Percentiles rank a stretch among this genome's conserved stretches.
These are phyloP conservation scores for Periconia digitata DNA, from an alignment of 2,329 filamentous ascomycete genomes.

Conservation along the genomic window DNA sequence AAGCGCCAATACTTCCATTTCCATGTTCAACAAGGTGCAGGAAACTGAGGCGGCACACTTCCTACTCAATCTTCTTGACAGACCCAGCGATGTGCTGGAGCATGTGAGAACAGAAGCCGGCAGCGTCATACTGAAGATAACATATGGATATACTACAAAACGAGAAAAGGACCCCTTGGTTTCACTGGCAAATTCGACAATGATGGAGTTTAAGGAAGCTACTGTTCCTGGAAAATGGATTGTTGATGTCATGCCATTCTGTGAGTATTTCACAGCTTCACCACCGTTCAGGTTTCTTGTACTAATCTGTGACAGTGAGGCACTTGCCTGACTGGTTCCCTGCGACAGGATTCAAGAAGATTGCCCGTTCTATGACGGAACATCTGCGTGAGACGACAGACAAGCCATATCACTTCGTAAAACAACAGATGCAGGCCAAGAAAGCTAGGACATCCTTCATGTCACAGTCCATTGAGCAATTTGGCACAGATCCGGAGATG, in stretches of 20 bases:
- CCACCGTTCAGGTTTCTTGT: not conserved
- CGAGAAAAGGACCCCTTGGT: slow-evolving; percentile 48
- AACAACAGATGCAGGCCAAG: slow-evolving; percentile 36
- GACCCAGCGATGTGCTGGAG: slow-evolving; percentile 20
- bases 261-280: slow-evolving; percentile 22
- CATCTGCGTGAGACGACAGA: slow-evolving; percentile 33
- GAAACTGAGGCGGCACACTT: slow-evolving; percentile 26
- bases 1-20: slow-evolving; percentile 16
- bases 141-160: slow-evolving; percentile 49
- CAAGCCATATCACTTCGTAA: slow-evolving; percentile 46
- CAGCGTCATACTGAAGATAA: slow-evolving; percentile 28
- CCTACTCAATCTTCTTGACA: slow-evolving; percentile 19
- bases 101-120: slow-evolving; percentile 30
- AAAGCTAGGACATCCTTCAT: slow-evolving; percentile 40
- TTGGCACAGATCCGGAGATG: slow-evolving; percentile 24
- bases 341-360: slow-evolving; percentile 47
- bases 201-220: slow-evolving; percentile 46
- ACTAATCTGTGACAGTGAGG: slow-evolving; percentile 21
- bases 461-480: slow-evolving; percentile 39
- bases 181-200: slow-evolving; percentile 42
- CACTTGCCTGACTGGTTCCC: slow-evolving; percentile 51
- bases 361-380: slow-evolving; percentile 35
- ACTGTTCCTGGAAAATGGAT: slow-evolving; percentile 48
- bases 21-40: slow-evolving; percentile 21
- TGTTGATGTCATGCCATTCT: slow-evolving; percentile 50